These are phyloP conservation scores for Fusarium redolens DNA, from an alignment of 2,329 filamentous ascomycete genomes.

Conservation along the genomic window DNA sequence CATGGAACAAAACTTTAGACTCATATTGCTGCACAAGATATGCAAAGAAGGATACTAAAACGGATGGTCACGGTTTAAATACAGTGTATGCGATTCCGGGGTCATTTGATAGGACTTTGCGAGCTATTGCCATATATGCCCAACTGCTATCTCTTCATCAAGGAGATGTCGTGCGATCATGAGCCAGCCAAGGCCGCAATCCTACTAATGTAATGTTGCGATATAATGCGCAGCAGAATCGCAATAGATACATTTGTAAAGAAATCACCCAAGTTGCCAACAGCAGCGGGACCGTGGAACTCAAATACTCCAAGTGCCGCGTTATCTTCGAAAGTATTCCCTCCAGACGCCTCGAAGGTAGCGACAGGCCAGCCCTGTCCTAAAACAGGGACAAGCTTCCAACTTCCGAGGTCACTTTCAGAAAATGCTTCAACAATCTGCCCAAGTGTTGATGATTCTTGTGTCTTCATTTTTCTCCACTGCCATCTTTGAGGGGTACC, in stretches of 20 bases:
- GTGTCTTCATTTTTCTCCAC: not conserved
- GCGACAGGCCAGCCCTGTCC: not conserved
- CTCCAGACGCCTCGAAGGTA: not conserved
- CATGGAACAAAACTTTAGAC: no score
- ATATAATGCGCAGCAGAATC: conserved; percentile 1
- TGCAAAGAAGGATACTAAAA: no score
- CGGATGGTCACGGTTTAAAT: no score
- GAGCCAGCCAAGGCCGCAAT: not conserved
- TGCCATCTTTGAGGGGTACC: not conserved
- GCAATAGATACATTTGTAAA: not conserved
- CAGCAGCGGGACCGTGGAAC: not conserved
- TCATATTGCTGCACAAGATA: no score
- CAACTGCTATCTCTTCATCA: no score
- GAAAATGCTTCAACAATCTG: not conserved
- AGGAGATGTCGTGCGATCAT: no score
- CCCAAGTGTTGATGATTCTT: not conserved
- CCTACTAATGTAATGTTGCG: not conserved
- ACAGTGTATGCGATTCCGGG: no score
- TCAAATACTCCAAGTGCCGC: not conserved
- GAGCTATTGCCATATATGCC: no score
- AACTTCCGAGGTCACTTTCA: not conserved
- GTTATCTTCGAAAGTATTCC: not conserved
- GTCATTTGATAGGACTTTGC: no score
- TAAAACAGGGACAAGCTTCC: not conserved
- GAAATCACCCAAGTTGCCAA: not conserved